Percentiles rank a stretch among this genome's conserved stretches.
phyloP scores from a whole-genome alignment of 2,329 filamentous ascomycete species.

The Fusarium napiforme region DNA sequence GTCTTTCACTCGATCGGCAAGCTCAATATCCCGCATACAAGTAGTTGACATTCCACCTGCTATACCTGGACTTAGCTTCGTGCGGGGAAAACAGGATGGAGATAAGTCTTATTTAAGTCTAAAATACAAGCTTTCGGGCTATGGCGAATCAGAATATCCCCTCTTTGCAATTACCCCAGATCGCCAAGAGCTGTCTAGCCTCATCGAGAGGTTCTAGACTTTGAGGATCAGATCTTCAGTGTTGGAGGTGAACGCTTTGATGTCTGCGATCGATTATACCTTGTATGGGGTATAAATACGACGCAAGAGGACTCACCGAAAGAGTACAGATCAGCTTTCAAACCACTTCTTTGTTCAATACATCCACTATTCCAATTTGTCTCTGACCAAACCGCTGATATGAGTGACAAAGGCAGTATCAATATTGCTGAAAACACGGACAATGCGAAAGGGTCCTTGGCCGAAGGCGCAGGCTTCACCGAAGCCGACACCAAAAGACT shows the following conservation, averaged over 20 bases:
- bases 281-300: not conserved
- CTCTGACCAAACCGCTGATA: not conserved
- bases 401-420: not conserved
- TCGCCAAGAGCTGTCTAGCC: not conserved
- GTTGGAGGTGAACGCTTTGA: not conserved
- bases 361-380: not conserved
- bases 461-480: not conserved
- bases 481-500: constrained; percentile 3
- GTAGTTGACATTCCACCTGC: not conserved
- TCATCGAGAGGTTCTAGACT: not conserved
- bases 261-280: not conserved
- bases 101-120: not conserved
- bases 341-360: not conserved
- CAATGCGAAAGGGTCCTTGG: not conserved
- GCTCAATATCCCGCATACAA: too few species aligned
- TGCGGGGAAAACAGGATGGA: not conserved
- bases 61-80: not conserved
- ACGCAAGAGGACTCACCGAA: not conserved
- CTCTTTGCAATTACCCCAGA: not conserved
- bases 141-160: not conserved
- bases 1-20: too few species aligned
- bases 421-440: not conserved
- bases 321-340: not conserved
- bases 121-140: not conserved
- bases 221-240: not conserved